These are phyloP conservation scores for Penicillium pulvis DNA, from an alignment of 495 filamentous ascomycete genomes.

Conservation along the genomic window DNA sequence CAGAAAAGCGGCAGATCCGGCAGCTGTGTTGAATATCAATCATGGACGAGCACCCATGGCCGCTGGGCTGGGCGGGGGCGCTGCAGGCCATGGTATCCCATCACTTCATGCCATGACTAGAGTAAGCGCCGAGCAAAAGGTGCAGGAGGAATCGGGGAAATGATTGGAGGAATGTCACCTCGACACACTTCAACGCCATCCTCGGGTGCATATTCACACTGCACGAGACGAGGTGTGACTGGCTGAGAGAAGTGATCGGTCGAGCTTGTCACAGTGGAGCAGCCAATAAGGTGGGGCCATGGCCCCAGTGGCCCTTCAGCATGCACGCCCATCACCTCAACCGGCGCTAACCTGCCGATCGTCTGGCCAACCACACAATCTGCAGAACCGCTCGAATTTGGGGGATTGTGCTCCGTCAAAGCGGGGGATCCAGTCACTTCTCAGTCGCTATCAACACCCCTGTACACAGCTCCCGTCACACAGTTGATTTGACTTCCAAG, in stretches of 20 bases:
- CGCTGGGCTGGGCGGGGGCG: slow-evolving; percentile 18
- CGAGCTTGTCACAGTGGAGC: slow-evolving; percentile 45
- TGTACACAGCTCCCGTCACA: neutral
- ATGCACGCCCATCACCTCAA: slow-evolving; percentile 42
- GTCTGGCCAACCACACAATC: slow-evolving; percentile 36
- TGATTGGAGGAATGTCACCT: slow-evolving; percentile 31
- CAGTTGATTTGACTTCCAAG: neutral
- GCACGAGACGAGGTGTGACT: slow-evolving; percentile 28
- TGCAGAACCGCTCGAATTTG: slow-evolving; percentile 34
- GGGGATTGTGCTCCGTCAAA: neutral
- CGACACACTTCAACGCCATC: slow-evolving; percentile 8
- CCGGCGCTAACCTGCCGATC: slow-evolving; percentile 41
- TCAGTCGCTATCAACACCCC: neutral
- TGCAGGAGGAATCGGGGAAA: slow-evolving; percentile 15
- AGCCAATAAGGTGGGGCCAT: slow-evolving; percentile 21
- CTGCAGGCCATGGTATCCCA: slow-evolving; percentile 27
- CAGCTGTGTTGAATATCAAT: slow-evolving; percentile 42
- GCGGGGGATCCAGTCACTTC: neutral
- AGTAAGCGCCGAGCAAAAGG: slow-evolving; percentile 39
- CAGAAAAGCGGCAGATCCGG: slow-evolving; percentile 19
- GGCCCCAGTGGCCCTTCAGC: slow-evolving; percentile 19
- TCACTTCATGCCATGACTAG: slow-evolving; percentile 25
- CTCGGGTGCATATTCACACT: slow-evolving; percentile 24
- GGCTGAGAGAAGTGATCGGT: slow-evolving; percentile 28
- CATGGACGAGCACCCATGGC: slow-evolving; percentile 15